A percentile compares a stretch with the other conserved stretches of the same genome.
These are phyloP conservation scores for Rhinocladiella similis DNA, from an alignment of 2,329 filamentous ascomycete genomes.

Conservation along the genomic window DNA sequence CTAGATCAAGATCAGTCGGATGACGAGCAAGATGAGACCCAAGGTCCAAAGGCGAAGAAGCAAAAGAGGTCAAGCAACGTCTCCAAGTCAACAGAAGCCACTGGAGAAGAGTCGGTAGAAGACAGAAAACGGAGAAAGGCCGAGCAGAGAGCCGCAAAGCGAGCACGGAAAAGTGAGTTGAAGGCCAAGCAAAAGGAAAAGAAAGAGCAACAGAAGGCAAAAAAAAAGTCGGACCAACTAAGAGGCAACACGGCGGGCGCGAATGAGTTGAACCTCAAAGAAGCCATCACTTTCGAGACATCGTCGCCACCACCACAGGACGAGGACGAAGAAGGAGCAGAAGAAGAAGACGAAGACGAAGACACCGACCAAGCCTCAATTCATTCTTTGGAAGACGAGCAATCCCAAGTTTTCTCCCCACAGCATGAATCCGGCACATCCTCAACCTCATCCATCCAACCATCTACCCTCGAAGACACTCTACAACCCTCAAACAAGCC, in stretches of 20 bases:
- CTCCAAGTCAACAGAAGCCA: conserved; percentile 33
- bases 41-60: conserved; percentile 21
- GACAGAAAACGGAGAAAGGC: conserved; percentile 42
- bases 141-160: conserved; percentile 50
- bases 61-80: conserved; percentile 26
- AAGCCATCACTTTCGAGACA: conserved; percentile 10
- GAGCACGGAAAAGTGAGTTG: conserved; percentile 39
- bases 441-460: conserved; percentile 67
- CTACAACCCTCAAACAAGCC: conserved; percentile 2
- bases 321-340: too few relatives aligned
- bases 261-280: conserved; percentile 19
- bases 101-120: conserved; percentile 47
- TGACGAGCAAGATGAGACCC: conserved; percentile 15
- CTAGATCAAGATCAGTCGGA: conserved; percentile 4
- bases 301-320: too few relatives aligned
- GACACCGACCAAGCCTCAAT: conserved; percentile 34
- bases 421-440: conserved; percentile 55
- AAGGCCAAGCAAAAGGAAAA: conserved; percentile 34
- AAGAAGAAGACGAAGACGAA: conserved; percentile 23
- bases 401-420: conserved; percentile 35
- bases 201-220: conserved; percentile 41
- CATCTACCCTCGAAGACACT: conserved; percentile 32
- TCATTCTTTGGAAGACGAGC: conserved; percentile 43
- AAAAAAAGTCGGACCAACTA: conserved; percentile 33
- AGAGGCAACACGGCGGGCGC: conserved; percentile 33